phyloP scores from a whole-genome alignment of 2,329 filamentous ascomycete species.

The Drechslerella coelobrocha region DNA sequence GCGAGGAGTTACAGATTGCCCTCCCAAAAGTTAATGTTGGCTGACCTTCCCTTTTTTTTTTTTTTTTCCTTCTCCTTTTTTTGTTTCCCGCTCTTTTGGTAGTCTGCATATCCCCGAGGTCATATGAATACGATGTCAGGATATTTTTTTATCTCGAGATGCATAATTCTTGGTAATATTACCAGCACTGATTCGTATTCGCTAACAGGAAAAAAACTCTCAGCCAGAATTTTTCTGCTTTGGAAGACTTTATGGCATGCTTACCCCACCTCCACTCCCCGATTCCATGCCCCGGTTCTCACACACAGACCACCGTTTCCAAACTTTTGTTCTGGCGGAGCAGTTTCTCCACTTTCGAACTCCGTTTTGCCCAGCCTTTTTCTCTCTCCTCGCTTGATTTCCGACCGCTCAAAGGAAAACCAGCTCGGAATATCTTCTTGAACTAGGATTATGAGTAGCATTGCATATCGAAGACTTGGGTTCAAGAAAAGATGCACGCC shows the following conservation, averaged over 20 bases:
- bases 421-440: too few species aligned
- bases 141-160: too few species aligned
- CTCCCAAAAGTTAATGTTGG: not conserved
- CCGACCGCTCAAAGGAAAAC: too few species aligned
- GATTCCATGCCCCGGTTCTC: constrained; percentile 15
- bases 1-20: not conserved
- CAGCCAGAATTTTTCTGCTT: not conserved
- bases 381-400: too few species aligned
- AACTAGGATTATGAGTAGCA: too few species aligned
- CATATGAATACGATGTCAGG: too few species aligned
- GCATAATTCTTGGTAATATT: too few species aligned
- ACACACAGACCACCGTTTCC: constrained; percentile 28
- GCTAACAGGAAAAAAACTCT: not conserved
- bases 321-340: constrained; percentile 3
- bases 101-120: too few species aligned
- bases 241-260: not conserved
- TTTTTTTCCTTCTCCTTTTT: not conserved
- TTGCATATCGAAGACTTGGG: too few species aligned
- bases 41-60: not conserved
- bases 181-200: not conserved
- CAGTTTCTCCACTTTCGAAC: not conserved
- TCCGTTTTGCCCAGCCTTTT: constrained; percentile 11
- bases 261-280: constrained; percentile 45
- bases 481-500: too few species aligned
- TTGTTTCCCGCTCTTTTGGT: too few species aligned